phyloP scores from a whole-genome alignment of 352 stramenopile genomes.

The Phytophthora tubulina region DNA sequence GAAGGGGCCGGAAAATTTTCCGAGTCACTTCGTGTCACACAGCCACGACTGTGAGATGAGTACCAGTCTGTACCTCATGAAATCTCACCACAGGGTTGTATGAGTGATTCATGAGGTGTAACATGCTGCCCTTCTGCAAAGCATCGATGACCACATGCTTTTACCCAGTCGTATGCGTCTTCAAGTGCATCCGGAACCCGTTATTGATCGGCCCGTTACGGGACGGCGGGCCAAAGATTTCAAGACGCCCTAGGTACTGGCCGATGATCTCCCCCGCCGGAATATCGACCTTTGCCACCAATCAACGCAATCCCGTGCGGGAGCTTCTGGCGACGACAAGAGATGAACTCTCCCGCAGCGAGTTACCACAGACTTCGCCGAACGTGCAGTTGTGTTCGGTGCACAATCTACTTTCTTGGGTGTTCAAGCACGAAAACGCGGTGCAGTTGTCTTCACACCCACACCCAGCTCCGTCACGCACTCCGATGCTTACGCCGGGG shows the following conservation, averaged over 20 bases:
- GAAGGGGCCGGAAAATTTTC: too few relatives aligned
- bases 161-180: neutral
- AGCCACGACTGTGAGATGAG: neutral
- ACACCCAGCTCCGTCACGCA: neutral
- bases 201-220: neutral
- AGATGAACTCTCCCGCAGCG: neutral
- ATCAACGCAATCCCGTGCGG: neutral
- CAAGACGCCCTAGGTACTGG: neutral
- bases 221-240: neutral
- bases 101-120: neutral
- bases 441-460: neutral
- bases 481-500: neutral
- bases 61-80: neutral
- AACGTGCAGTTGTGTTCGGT: neutral
- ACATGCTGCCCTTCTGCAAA: neutral
- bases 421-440: neutral
- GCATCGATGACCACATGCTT: neutral
- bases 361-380: neutral
- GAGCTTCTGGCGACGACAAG: neutral
- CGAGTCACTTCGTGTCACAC: too few relatives aligned
- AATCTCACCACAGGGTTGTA: neutral
- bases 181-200: neutral
- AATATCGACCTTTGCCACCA: neutral
- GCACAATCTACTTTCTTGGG: slow-evolving; percentile 1
- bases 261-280: slow-evolving; percentile 1